These are phyloP conservation scores for Pseudomassariella vexata DNA, from an alignment of 2,329 filamentous ascomycete genomes.

Conservation along the genomic window DNA sequence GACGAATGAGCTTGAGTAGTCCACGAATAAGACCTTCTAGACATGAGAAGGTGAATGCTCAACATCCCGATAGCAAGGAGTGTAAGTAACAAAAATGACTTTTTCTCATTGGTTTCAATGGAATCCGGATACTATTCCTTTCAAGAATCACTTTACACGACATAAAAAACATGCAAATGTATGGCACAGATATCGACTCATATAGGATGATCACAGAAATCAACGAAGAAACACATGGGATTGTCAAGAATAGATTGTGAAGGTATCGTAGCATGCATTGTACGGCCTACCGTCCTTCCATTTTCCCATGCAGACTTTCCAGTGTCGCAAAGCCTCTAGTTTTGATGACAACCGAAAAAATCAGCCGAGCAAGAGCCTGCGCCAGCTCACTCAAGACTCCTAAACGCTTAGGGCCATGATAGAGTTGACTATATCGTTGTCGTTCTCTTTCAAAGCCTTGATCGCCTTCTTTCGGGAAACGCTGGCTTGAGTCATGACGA, in stretches of 20 bases:
- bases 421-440: slow-evolving; percentile 99
- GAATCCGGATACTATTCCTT: too few relatives aligned
- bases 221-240: too few relatives aligned
- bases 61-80: too few relatives aligned
- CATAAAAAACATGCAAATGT: too few relatives aligned
- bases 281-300: slow-evolving; percentile 17
- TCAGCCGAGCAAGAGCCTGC: slow-evolving; percentile 4
- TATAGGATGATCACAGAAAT: too few relatives aligned
- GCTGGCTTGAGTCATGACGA: slow-evolving; percentile 96
- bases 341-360: slow-evolving; percentile 2
- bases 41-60: too few relatives aligned
- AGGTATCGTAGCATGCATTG: slow-evolving; percentile 20
- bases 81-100: too few relatives aligned
- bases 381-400: background rate
- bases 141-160: too few relatives aligned
- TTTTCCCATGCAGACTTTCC: slow-evolving; percentile 10
- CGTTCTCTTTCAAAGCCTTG: slow-evolving; percentile 98
- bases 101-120: too few relatives aligned
- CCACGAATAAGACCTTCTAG: too few relatives aligned
- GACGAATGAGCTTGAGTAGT: too few relatives aligned
- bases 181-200: too few relatives aligned
- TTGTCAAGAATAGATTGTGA: slow-evolving; percentile 13
- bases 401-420: slow-evolving; percentile 97
- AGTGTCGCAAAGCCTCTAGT: slow-evolving; percentile 14
- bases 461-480: slow-evolving; percentile 98